phyloP scores from a whole-genome alignment of 2,329 filamentous ascomycete species.

The Xylogone sp. region DNA sequence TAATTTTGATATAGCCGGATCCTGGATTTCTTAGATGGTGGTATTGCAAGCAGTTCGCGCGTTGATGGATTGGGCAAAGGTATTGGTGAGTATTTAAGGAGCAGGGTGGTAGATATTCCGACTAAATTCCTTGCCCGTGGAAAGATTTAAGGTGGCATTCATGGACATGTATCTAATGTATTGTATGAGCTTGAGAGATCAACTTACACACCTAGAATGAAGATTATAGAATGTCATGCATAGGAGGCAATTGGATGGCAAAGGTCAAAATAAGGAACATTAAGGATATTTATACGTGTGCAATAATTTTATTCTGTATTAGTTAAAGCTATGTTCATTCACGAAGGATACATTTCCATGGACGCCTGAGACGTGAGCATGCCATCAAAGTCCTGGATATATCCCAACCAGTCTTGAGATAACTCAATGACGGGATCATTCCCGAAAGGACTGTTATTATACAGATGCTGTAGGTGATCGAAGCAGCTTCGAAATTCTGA shows the following conservation, averaged over 20 bases:
- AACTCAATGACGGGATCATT: conserved; percentile 27
- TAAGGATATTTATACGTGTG: no score
- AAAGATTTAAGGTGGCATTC: conserved; percentile 1
- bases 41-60: conserved; percentile 12
- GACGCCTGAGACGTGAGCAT: background rate
- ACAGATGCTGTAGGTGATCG: conserved; percentile 20
- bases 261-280: no score
- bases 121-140: conserved; percentile 3
- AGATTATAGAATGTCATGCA: background rate
- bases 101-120: conserved; percentile 14
- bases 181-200: background rate
- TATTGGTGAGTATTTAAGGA: conserved; percentile 14
- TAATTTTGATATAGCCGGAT: conserved; percentile 10
- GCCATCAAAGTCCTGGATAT: conserved; percentile 5
- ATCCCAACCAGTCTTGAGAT: conserved; percentile 30
- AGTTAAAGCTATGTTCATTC: background rate
- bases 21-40: conserved; percentile 30
- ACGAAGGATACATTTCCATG: background rate
- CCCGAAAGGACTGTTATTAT: conserved; percentile 21
- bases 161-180: background rate
- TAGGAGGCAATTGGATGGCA: background rate
- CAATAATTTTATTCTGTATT: no score
- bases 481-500: conserved; percentile 36
- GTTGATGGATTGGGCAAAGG: conserved; percentile 16
- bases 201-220: background rate